Conservation (phyloP, 1,284 basidiomycete species). For the Inonotus hispidus region DNA sequence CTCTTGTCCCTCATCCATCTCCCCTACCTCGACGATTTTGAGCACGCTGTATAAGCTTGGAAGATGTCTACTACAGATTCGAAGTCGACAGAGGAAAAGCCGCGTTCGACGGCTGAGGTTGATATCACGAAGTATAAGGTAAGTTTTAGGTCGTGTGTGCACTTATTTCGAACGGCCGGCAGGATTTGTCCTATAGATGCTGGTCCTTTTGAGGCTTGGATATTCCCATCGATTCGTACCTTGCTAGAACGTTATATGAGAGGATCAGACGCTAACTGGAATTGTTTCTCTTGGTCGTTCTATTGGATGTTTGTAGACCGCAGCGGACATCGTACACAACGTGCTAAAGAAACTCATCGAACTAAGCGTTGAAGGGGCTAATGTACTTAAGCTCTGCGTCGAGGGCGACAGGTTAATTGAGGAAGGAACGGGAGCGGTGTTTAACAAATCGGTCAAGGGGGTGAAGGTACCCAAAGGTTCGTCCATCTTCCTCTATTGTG, state of each 20-base stretch:
- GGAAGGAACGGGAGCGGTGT: conserved; percentile 78
- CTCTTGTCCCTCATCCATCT: not conserved
- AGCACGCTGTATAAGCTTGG: not conserved
- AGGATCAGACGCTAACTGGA: conserved; percentile 7
- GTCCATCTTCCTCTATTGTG: conserved; percentile 24
- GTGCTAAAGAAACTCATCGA: conserved; percentile 85
- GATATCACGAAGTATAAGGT: conserved; percentile 85
- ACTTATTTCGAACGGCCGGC: not conserved
- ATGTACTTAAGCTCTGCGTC: conserved; percentile 85
- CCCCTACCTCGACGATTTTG: not conserved
- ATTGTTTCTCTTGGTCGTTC: not conserved
- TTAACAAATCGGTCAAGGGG: conserved; percentile 87
- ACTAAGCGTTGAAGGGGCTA: conserved; percentile 74
- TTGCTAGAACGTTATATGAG: conserved; percentile 13
- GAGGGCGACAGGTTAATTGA: conserved; percentile 92
- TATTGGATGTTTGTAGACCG: conserved; percentile 47
- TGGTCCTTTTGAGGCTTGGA: not conserved
- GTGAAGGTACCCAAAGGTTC: conserved; percentile 83
- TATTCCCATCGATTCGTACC: not conserved
- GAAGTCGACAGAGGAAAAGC: conserved; percentile 38
- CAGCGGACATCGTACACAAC: conserved; percentile 84
- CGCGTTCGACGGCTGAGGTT: conserved; percentile 53
- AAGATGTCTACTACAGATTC: conserved; percentile 11
- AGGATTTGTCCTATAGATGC: not conserved
- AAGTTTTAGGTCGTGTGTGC: conserved; percentile 18